Evolutionary conservation across 192 early-diverging fungal genomes (phyloP).

Genomic region (Nowakowskiella sp.): DNA sequence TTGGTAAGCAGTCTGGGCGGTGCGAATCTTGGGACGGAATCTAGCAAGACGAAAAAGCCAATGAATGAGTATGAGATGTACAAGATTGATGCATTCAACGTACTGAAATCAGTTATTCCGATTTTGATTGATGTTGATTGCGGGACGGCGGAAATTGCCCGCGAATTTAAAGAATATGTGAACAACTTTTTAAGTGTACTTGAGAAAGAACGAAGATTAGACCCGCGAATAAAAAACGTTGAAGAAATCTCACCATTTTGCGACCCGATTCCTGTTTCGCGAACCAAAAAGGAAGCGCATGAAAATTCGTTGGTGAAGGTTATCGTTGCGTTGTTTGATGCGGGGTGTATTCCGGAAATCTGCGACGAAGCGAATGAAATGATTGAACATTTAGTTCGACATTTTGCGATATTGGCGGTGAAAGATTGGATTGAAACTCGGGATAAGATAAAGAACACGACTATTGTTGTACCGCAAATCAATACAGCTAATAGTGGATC

Average conservation of each 20-base stretch:
- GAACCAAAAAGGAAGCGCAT: constrained; percentile 53
- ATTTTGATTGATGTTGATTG: neutral
- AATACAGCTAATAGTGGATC: constrained; percentile 39
- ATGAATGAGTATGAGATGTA: too few relatives aligned
- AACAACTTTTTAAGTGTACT: neutral
- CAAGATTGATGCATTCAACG: neutral
- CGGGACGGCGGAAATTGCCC: neutral
- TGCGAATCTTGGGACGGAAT: too few relatives aligned
- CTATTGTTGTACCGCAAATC: constrained; percentile 39
- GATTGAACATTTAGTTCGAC: constrained; percentile 57
- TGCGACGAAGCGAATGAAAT: constrained; percentile 54
- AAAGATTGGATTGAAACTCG: constrained; percentile 55
- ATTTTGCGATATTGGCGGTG: constrained; percentile 69
- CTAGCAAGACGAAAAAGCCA: too few relatives aligned
- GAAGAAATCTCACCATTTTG: constrained; percentile 31
- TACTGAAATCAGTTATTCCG: neutral
- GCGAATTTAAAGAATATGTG: neutral
- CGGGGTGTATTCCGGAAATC: constrained; percentile 48
- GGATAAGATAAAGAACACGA: constrained; percentile 32
- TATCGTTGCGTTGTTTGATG: constrained; percentile 56
- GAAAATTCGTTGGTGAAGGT: constrained; percentile 58
- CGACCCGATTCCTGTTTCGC: constrained; percentile 22
- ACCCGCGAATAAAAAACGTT: neutral
- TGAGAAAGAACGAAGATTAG: constrained; percentile 15
- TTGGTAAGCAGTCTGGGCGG: too few relatives aligned